A percentile compares a stretch with the other conserved stretches of the same genome.
phyloP scores from a whole-genome alignment of 257 asterid genomes.

The Gentiana macrophylla region DNA sequence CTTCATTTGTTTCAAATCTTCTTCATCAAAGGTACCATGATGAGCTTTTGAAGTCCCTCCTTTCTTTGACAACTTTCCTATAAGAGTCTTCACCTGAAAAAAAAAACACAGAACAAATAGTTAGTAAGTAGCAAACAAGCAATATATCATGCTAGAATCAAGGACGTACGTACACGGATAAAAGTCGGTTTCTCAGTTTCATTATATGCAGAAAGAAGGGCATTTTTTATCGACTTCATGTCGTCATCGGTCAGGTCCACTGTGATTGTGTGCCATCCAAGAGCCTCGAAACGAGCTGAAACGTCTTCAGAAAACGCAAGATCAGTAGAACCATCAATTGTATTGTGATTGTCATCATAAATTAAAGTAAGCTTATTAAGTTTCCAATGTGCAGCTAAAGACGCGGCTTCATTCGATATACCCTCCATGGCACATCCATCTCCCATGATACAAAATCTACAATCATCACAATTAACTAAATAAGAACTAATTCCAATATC shows the following conservation, averaged over 20 bases:
- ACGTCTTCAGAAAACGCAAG: constrained; percentile 38
- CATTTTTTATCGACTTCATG: constrained; percentile 26
- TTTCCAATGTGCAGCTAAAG: constrained; percentile 53
- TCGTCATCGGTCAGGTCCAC: constrained; percentile 23
- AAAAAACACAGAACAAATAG: neutral
- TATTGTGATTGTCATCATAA: constrained; percentile 37
- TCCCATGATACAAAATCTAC: constrained; percentile 44
- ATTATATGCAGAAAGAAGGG: constrained; percentile 24
- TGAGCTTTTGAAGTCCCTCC: constrained; percentile 54
- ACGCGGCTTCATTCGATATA: constrained; percentile 43
- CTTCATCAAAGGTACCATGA: constrained; percentile 46
- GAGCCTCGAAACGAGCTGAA: constrained; percentile 30
- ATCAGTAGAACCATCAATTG: constrained; percentile 40
- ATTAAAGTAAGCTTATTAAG: constrained; percentile 39
- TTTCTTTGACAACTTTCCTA: constrained; percentile 50
- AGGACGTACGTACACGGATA: constrained; percentile 21
- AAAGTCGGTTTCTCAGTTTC: constrained; percentile 42
- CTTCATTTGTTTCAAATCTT: constrained; percentile 46
- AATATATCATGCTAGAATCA: no score
- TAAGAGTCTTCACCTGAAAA: constrained; percentile 37
- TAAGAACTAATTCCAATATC: neutral
- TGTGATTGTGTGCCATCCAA: constrained; percentile 40
- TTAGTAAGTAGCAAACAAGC: no score
- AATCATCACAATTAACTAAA: neutral
- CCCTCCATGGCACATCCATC: constrained; percentile 62